Conservation (phyloP, 2,329 filamentous ascomycete genomes). For the Mariannaea elegans region DNA sequence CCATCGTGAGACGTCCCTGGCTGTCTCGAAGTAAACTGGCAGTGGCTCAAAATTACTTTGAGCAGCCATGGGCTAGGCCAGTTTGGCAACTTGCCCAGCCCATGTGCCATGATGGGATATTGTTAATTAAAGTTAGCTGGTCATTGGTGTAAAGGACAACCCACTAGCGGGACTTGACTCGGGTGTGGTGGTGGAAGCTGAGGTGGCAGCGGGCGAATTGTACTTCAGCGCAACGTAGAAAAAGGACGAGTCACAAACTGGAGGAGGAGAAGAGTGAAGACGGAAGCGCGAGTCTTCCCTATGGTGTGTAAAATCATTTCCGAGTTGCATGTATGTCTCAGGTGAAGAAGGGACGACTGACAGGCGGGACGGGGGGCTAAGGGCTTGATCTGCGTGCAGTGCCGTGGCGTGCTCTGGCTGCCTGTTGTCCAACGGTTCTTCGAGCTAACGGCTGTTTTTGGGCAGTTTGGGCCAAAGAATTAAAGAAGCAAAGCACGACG, state of each 20-base stretch:
- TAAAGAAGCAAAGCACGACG: conserved; percentile 24
- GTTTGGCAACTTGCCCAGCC: conserved; percentile 18
- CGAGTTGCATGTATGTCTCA: conserved; percentile 29
- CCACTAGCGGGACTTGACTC: no score
- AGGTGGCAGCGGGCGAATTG: no score
- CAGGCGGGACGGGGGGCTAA: conserved; percentile 25
- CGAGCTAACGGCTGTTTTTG: conserved; percentile 17
- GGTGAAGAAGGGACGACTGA: conserved; percentile 26
- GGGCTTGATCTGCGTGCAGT: conserved; percentile 30
- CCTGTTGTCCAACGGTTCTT: conserved; percentile 31
- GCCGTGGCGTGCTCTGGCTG: conserved; percentile 31
- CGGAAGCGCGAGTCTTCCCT: conserved; percentile 17
- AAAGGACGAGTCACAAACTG: no score
- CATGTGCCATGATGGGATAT: conserved; percentile 19
- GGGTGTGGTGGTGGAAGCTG: no score
- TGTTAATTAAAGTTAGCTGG: conserved; percentile 25
- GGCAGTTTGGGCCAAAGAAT: conserved; percentile 25
- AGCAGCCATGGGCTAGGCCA: conserved; percentile 17
- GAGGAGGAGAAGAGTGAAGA: background rate
- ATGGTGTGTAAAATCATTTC: conserved; percentile 26
- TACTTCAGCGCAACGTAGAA: no score
- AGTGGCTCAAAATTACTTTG: background rate
- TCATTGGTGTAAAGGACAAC: no score
- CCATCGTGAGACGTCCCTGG: conserved; percentile 1
- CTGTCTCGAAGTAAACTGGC: no score